These are phyloP conservation scores for Chrysoporthe cubensis DNA, from an alignment of 2,329 filamentous ascomycete species.

Conservation along the genomic window DNA sequence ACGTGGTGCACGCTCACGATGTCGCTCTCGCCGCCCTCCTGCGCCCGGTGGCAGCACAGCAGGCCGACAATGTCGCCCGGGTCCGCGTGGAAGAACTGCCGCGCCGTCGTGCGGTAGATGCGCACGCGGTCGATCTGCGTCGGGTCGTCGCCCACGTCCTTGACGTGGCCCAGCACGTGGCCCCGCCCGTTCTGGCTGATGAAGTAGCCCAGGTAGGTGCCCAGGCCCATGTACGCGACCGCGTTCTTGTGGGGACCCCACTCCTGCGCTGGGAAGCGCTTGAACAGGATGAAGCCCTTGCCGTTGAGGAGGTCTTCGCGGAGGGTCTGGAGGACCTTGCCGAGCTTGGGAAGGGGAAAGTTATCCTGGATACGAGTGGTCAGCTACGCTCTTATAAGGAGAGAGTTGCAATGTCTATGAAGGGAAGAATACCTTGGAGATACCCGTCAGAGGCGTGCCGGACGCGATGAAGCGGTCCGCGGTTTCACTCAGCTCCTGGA, in stretches of 20 bases:
- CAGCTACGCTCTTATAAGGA: background rate
- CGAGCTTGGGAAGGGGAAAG: conserved; percentile 49
- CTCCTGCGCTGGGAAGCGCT: conserved; percentile 74
- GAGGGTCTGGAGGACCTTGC: conserved; percentile 40
- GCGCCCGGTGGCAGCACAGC: conserved; percentile 76
- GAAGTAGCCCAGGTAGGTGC: conserved; percentile 85
- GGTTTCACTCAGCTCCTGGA: conserved; percentile 67
- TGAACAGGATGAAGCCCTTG: conserved; percentile 90
- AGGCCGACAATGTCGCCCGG: conserved; percentile 83
- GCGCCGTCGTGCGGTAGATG: conserved; percentile 86
- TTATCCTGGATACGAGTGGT: conserved; percentile 36
- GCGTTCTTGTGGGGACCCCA: conserved; percentile 83
- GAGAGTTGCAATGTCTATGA: no score
- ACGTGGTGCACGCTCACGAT: conserved; percentile 78
- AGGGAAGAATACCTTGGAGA: conserved; percentile 42
- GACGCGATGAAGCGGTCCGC: conserved; percentile 71
- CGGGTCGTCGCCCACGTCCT: conserved; percentile 83
- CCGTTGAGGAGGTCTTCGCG: conserved; percentile 65
- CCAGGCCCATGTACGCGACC: conserved; percentile 88
- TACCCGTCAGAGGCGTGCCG: conserved; percentile 71
- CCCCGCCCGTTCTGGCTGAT: conserved; percentile 84
- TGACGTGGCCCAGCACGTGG: conserved; percentile 87
- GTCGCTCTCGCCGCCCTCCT: conserved; percentile 83
- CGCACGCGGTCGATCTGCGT: conserved; percentile 83
- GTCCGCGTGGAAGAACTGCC: conserved; percentile 85